These are phyloP conservation scores for Calonectria pteridis DNA, from an alignment of 2,329 filamentous ascomycete species.

Conservation along the genomic window DNA sequence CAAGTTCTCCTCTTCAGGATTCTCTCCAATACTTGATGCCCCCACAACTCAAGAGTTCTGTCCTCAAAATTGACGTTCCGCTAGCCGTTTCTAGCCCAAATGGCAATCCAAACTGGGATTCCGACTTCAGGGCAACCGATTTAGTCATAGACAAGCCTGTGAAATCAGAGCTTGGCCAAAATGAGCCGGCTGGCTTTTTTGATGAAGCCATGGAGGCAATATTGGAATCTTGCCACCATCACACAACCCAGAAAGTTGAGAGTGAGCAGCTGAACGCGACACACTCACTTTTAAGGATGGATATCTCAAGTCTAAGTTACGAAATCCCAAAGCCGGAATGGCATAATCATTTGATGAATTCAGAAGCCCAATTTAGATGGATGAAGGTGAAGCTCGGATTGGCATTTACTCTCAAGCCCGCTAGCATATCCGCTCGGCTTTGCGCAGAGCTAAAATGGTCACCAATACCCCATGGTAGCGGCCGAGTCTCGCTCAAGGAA, in stretches of 20 bases:
- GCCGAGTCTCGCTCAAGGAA: slow-evolving; percentile 28
- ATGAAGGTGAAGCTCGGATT: slow-evolving; percentile 29
- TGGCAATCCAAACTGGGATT: not conserved
- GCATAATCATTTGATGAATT: slow-evolving; percentile 25
- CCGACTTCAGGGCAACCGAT: not conserved
- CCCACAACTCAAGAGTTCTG: not conserved
- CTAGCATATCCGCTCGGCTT: slow-evolving; percentile 11
- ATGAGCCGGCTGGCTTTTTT: slow-evolving; percentile 28
- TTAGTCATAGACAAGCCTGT: not conserved
- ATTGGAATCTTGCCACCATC: slow-evolving; percentile 30
- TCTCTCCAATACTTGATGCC: slow-evolving; percentile 3
- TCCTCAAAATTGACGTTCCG: slow-evolving; percentile 41
- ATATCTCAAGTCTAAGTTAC: slow-evolving; percentile 47
- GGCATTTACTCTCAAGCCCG: slow-evolving; percentile 15
- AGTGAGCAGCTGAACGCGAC: slow-evolving; percentile 46
- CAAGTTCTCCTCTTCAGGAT: slow-evolving; percentile 30
- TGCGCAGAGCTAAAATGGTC: slow-evolving; percentile 43
- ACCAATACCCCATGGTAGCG: slow-evolving; percentile 31
- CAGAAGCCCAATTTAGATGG: slow-evolving; percentile 44
- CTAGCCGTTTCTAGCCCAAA: slow-evolving; percentile 35
- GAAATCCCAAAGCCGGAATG: slow-evolving; percentile 40
- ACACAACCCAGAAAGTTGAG: slow-evolving; percentile 31
- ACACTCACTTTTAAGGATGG: slow-evolving; percentile 44
- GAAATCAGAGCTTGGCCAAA: not conserved
- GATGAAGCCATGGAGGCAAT: slow-evolving; percentile 42